Evolutionary conservation across 2,329 filamentous ascomycete genomes (phyloP).

Genomic region (Neophaeococcomyces mojaviensis): DNA sequence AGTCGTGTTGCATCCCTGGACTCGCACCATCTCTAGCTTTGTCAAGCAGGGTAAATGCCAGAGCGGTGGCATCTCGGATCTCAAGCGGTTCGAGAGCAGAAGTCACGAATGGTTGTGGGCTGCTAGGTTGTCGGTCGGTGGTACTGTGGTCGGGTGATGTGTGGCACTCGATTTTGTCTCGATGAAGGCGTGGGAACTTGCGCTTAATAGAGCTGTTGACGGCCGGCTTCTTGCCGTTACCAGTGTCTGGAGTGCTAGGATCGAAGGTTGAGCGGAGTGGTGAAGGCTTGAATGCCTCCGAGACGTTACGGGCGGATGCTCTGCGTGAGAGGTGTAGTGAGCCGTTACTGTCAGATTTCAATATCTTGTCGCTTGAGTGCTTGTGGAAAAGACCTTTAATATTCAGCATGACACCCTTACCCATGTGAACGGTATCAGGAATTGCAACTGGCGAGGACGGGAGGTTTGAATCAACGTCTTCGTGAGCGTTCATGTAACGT

Average conservation of each 20-base stretch:
- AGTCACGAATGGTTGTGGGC: constrained; percentile 8
- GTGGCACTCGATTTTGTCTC: background rate
- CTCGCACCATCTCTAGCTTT: constrained; percentile 9
- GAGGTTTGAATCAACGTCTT: background rate
- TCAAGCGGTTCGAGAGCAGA: constrained; percentile 6
- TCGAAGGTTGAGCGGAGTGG: background rate
- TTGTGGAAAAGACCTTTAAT: constrained; percentile 24
- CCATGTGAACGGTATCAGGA: constrained; percentile 3
- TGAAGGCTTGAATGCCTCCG: background rate
- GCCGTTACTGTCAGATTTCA: background rate
- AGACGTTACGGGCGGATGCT: background rate
- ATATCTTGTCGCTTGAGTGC: constrained; percentile 13
- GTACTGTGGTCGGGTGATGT: constrained; percentile 3
- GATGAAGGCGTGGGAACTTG: constrained; percentile 15
- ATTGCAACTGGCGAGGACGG: background rate
- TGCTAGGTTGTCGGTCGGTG: background rate
- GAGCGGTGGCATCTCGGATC: constrained; percentile 19
- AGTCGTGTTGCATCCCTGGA: background rate
- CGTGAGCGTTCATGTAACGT: background rate
- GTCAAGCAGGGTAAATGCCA: constrained; percentile 23
- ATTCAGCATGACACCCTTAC: constrained; percentile 23
- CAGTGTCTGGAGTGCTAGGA: background rate
- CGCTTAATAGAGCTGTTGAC: constrained; percentile 9
- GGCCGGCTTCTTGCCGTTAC: constrained; percentile 2
- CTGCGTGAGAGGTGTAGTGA: background rate